Evolutionary conservation across 495 filamentous ascomycete genomes (phyloP), one percentile per base, ranked within the genome.

Genomic region (Trichoderma asperelloides): DNA sequence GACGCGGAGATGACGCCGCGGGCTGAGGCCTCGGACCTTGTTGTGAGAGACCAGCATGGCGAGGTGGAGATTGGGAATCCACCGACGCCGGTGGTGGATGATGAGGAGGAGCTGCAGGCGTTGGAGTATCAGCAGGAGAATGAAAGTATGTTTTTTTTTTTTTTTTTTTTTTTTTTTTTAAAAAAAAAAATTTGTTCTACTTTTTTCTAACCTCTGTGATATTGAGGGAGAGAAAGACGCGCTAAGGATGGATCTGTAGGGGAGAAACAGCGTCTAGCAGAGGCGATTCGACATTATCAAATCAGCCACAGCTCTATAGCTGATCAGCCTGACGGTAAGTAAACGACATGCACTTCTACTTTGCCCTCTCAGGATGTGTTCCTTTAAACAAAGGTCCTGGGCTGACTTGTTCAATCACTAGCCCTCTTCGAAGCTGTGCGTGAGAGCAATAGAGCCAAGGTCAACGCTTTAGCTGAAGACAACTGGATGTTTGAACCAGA

Each of bases 401-500:
- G 66, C 73, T 80, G 70, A 78, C 66, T 21, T 25, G 27, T 37
- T 43, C 69, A 45, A 12, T 63, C 60, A 65, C 33, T 70, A 90
- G 91, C 93, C 75, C 81, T 94, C 5, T 76, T 91, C n/a, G 84
- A 86, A 66, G 84, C 87, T 2, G 82, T 94, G 65, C 84, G 86
- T 68, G 83, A 87, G n/a, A 92, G 87, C 72, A 79, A 95, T 62
- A 81, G 84, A 71, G 83, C 83, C 39, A 91, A 92, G 69, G 88
- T 88, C 15, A 86, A 87, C 4, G 85, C 88, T 4, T 73, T 96
- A 67, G 82, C 89, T 27, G 89, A 95, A 55, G 93, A 97, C 68
- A 91, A 89, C 70, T 97, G 93, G 93, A 93, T 96, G 85, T 96
- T 87, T 74, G 92, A 96, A 75, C 82, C 84, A 2, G 92, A 94